Evolutionary conservation across 495 filamentous ascomycete genomes (phyloP).

Genomic region (Penicillium diatomitis): DNA sequence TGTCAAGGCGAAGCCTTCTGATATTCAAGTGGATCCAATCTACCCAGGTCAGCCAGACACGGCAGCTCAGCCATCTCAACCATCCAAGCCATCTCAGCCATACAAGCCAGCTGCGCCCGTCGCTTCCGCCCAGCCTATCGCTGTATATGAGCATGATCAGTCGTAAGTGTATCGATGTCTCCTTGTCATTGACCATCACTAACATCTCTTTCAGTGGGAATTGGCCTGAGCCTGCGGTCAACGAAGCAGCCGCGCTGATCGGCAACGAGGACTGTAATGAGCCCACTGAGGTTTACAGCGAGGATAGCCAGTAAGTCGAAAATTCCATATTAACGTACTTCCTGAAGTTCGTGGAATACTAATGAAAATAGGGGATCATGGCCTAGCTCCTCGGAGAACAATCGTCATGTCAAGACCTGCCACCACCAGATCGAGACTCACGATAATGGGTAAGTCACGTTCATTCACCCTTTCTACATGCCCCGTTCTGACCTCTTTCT

Average conservation of each 20-base stretch:
- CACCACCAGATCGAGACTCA: slow-evolving; percentile 4
- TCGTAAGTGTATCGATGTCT: too few species aligned
- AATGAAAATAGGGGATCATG: slow-evolving; percentile 1
- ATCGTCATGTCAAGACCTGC: slow-evolving; percentile 6
- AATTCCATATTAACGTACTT: too few species aligned
- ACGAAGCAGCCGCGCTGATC: slow-evolving; percentile 5
- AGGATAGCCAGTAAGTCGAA: slow-evolving; percentile 5
- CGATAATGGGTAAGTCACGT: slow-evolving; percentile 10
- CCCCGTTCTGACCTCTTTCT: neutral
- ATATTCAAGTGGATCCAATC: too few species aligned
- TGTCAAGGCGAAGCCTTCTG: too few species aligned
- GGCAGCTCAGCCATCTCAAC: too few species aligned
- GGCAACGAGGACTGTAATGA: slow-evolving; percentile 2
- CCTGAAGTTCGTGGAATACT: neutral
- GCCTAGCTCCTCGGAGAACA: slow-evolving; percentile 7
- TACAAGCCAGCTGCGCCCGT: too few species aligned
- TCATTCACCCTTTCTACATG: neutral
- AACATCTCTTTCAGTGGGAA: neutral
- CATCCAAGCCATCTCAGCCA: too few species aligned
- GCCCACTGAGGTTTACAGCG: slow-evolving; percentile 3
- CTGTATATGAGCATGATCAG: too few species aligned
- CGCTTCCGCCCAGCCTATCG: neutral
- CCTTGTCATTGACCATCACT: neutral
- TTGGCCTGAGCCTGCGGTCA: slow-evolving; percentile 4
- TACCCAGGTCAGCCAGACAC: too few species aligned